Evolutionary conservation across 345 rosid genomes (phyloP).

Genomic region (Sisymbrium altissimum): DNA sequence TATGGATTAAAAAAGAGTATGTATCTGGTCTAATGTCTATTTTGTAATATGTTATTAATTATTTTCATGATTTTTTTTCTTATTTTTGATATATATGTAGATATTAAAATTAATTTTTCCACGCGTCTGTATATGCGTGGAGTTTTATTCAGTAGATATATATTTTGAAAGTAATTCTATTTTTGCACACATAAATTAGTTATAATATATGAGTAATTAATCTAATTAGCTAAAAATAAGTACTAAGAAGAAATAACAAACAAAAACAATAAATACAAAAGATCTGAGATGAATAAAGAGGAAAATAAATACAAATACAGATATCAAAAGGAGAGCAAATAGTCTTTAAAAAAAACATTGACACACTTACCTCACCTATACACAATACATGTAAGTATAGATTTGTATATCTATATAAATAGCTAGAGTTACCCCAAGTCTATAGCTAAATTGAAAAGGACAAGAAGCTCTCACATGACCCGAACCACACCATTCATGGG

Average conservation of each 20-base stretch:
- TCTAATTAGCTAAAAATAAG: conserved; percentile 14
- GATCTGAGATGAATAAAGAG: conserved; percentile 26
- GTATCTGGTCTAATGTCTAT: neutral
- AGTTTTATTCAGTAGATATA: neutral
- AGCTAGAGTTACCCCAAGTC: conserved; percentile 36
- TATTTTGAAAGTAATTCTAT: neutral
- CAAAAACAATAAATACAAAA: conserved; percentile 18
- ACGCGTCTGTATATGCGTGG: neutral
- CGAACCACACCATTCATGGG: conserved; percentile 78
- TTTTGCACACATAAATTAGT: neutral
- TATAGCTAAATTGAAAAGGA: conserved; percentile 56
- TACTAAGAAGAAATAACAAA: conserved; percentile 8
- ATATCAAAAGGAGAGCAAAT: conserved; percentile 16
- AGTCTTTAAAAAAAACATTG: neutral
- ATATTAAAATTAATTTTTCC: neutral
- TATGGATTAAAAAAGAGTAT: neutral
- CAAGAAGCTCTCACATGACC: conserved; percentile 77
- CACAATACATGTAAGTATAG: conserved; percentile 11
- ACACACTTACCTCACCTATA: conserved; percentile 17
- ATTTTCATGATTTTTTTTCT: neutral
- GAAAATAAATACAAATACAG: conserved; percentile 10
- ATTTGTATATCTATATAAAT: conserved; percentile 23
- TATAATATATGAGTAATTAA: neutral
- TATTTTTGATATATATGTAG: neutral
- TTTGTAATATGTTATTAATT: neutral